Base-by-base conservation (phyloP, 164 flowering plant species). In the Kingdonia uniflora region DNA sequence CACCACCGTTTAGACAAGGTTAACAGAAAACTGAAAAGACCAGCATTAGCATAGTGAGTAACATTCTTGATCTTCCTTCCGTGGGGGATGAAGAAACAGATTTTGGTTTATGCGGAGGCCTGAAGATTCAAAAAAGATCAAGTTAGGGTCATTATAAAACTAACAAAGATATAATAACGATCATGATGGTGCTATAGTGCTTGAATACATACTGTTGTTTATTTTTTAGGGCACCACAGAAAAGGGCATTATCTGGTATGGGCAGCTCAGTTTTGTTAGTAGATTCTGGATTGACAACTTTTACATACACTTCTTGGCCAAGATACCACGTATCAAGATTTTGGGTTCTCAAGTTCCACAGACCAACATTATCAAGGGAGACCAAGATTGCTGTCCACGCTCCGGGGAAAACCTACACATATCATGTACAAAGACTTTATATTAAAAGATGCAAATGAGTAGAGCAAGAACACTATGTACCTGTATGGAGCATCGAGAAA, bases 281-380 rank as follows among this genome's bases (percentile, higher is more conserved):
- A 19, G 69, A 67, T 61, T 83, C 95, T 23, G 87, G 92, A 65
- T 91, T 87, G 52, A 85, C 76, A 59, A 91, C 68, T 65, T 78
- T 72, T 37, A 91, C 56, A 58, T 91, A 91, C 11, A 82, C 76
- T 73, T 91, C 96, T 68, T 91, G 92, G 39, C 98, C 95, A 19
- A 83, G 92, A 69, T 91, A 78, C 96, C 95, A 85, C 1, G 83
- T 60, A 71, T 91, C 96, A 1, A 91, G 88, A 65, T 91, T 91
- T 59, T 84, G 86, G 17, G 90, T 64, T 61, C 98, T 80, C 52
- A 91, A 59, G 71, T 91, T 91, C 98, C 98, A 91, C 4, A 85
- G 60, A 41, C 98, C 98, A 24, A 80, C 95, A 60, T 87, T 91
- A 76, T 87, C 98, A 6, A 91, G 81, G 2, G 96, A 87, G 41